Evolutionary conservation across 2,329 filamentous ascomycete species (phyloP), one percentile per base, ranked within the genome.

Genomic region (Aspergillus texensis): DNA sequence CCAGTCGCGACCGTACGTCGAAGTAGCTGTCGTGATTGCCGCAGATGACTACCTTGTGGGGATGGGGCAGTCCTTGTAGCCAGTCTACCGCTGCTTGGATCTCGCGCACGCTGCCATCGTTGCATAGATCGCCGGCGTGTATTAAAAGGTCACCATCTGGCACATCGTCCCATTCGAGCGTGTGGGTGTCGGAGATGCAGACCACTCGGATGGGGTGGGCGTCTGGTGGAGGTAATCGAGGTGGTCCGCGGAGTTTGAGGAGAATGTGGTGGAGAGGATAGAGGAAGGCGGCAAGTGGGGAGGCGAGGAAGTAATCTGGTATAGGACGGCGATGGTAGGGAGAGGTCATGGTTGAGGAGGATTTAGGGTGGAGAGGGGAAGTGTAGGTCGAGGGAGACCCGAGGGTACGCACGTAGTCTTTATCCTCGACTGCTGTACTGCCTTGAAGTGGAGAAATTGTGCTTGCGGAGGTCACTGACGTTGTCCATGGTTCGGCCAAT

Each of bases 1-100:
- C 78, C 19, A 76, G 77, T 4, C 91, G 84, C 16, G 87, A 88
- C 39, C 83, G 82, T 28, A 86, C 82, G 76, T 96, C 94, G 65
- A 96, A 91, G 81, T 88, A 96, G 71, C 88, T 89, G 74, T 97
- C 94, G 76, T 97, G 94, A 74, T 97, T 97, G 1, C 94, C 94
- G 36, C 88, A 88, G 36, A 98, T 88, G 41, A 94, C 86, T 28
- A 97, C 83, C 77, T 97, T 96, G 76, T 96, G 85, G 41, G 80
- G 79, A 73, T 97, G 93, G 0, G 92, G 91, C 9, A 94, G 85
- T 4, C 82, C 81, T 54, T 83, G 85, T 14, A 97, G 83, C 93
- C 93, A 97, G 80, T 96, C 87, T 50, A 97, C 83, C 71, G 95
- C 90, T n/a, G 80, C 82, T 80, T 97, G 93, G 61, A 98, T 89